phyloP scores from a whole-genome alignment of 495 filamentous ascomycete genomes.

The Cryomyces minteri region DNA sequence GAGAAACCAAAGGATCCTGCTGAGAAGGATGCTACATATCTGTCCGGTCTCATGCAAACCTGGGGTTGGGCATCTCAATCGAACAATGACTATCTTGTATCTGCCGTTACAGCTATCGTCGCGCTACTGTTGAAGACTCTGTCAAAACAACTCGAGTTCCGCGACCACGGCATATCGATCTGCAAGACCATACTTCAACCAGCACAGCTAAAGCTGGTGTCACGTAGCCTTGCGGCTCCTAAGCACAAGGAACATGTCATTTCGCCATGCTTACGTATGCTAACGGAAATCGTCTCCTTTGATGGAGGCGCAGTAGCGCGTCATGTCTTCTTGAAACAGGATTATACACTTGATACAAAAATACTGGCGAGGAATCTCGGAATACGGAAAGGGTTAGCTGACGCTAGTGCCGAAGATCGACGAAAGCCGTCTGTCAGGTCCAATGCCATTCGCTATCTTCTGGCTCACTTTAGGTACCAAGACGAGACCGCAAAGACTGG shows the following conservation, averaged over 20 bases:
- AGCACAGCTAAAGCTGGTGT: constrained; percentile 51
- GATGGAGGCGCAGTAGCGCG: constrained; percentile 64
- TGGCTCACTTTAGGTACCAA: constrained; percentile 54
- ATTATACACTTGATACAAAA: constrained; percentile 46
- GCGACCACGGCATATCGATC: constrained; percentile 47
- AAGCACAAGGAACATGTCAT: constrained; percentile 71
- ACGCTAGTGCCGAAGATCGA: constrained; percentile 29
- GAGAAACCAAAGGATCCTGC: constrained; percentile 35
- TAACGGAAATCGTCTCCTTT: constrained; percentile 60
- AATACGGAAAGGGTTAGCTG: constrained; percentile 21
- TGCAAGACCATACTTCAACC: constrained; percentile 58
- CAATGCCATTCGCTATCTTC: constrained; percentile 55
- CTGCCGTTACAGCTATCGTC: constrained; percentile 54
- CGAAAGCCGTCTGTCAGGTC: constrained; percentile 54
- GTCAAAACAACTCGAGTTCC: constrained; percentile 49
- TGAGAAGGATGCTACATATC: constrained; percentile 38
- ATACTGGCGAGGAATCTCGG: constrained; percentile 44
- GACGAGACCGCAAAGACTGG: constrained; percentile 51
- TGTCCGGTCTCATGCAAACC: constrained; percentile 55
- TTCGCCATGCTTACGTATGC: constrained; percentile 59
- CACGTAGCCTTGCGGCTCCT: constrained; percentile 48
- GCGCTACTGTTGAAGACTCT: constrained; percentile 58
- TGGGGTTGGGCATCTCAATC: constrained; percentile 59
- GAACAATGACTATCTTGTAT: constrained; percentile 57
- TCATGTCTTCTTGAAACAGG: constrained; percentile 46